phyloP scores from a whole-genome alignment of 2,329 filamentous ascomycete genomes.

The Chaetomiaceae sp. region DNA sequence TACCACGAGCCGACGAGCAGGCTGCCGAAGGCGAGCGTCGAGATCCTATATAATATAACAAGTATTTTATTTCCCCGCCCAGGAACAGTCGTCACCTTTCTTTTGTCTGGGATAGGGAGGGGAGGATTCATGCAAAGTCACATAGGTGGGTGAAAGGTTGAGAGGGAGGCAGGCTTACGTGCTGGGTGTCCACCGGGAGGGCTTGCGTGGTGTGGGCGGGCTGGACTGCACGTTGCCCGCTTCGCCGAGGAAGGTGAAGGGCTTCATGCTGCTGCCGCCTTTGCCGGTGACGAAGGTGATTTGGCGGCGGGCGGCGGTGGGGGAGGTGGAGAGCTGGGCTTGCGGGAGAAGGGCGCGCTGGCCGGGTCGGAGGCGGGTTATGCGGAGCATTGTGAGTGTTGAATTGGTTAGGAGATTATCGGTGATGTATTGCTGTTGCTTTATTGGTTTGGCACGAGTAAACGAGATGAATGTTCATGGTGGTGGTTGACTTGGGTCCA shows the following conservation, averaged over 20 bases:
- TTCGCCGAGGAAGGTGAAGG: not conserved
- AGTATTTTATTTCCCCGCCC: not conserved
- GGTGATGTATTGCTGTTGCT: too few relatives aligned
- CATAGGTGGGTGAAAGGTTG: not conserved
- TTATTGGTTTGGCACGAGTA: too few relatives aligned
- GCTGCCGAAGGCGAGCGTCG: conserved; percentile 1
- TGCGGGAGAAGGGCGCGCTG: conserved; percentile 2
- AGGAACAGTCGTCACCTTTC: too few relatives aligned
- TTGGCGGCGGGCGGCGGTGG: not conserved
- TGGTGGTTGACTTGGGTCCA: too few relatives aligned
- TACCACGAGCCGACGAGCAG: conserved; percentile 11
- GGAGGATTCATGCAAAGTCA: too few relatives aligned
- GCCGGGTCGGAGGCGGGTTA: conserved; percentile 1
- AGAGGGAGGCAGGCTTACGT: not conserved
- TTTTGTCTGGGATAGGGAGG: too few relatives aligned
- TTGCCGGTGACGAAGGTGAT: conserved; percentile 7
- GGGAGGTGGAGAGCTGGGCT: not conserved
- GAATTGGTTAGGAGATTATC: too few relatives aligned
- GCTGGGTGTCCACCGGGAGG: conserved; percentile 4
- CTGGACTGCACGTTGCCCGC: not conserved
- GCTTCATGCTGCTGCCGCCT: not conserved
- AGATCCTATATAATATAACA: not conserved
- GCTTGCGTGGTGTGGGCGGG: not conserved
- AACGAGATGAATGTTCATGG: too few relatives aligned
- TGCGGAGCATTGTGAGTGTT: conserved; percentile 4